These are phyloP conservation scores for Dendrobium catenatum DNA, from an alignment of 106 monocot genomes.

Conservation along the genomic window DNA sequence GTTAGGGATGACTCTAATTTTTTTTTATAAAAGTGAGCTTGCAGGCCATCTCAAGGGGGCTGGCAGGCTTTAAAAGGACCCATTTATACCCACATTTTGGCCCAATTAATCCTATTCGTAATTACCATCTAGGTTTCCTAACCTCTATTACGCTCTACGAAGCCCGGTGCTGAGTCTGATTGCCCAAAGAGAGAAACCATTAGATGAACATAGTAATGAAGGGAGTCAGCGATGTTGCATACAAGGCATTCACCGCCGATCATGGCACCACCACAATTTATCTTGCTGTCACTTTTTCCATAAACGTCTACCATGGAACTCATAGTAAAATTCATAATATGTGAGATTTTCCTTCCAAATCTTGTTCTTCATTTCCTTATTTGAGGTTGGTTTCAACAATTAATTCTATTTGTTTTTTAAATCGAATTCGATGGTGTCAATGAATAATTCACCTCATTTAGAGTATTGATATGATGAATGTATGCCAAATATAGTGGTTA, in stretches of 20 bases:
- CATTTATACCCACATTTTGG: too few relatives aligned
- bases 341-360: conserved; percentile 12
- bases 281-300: conserved; percentile 56
- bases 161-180: too few relatives aligned
- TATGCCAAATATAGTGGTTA: too few relatives aligned
- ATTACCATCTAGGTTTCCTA: too few relatives aligned
- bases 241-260: conserved; percentile 50
- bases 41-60: too few relatives aligned
- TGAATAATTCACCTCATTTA: too few relatives aligned
- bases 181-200: neutral
- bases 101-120: too few relatives aligned
- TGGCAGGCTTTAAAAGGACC: too few relatives aligned
- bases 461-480: too few relatives aligned
- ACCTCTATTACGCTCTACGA: too few relatives aligned
- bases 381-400: neutral
- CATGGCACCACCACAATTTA: conserved; percentile 49
- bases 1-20: too few relatives aligned
- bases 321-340: conserved; percentile 60
- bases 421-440: neutral
- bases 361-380: neutral
- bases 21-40: too few relatives aligned
- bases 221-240: conserved; percentile 40
- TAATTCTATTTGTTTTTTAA: neutral
- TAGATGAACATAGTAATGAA: conserved; percentile 1
- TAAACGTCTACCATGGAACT: conserved; percentile 54